phyloP scores from a whole-genome alignment of 305 asterid species.

The Fraxinus sp. region DNA sequence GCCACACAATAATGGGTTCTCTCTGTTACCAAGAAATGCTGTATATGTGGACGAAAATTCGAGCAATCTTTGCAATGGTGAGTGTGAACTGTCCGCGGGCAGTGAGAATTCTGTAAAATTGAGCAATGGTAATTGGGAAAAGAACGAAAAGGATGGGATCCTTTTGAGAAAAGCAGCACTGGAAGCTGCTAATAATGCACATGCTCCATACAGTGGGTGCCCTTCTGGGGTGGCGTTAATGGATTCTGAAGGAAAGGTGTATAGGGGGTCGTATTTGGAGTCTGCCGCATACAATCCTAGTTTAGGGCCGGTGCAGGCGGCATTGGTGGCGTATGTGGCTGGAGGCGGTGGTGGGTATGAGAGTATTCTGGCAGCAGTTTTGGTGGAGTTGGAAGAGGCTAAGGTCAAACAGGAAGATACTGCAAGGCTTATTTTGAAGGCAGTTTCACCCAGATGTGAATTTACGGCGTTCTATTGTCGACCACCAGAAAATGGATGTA shows the following conservation, averaged over 20 bases:
- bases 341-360: constrained; percentile 75
- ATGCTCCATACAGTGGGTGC: constrained; percentile 83
- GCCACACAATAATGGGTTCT: constrained; percentile 48
- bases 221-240: constrained; percentile 90
- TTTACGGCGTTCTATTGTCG: constrained; percentile 48
- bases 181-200: constrained; percentile 72
- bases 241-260: constrained; percentile 48
- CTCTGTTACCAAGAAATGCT: constrained; percentile 17
- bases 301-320: constrained; percentile 84
- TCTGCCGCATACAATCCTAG: constrained; percentile 96
- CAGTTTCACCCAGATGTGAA: constrained; percentile 60
- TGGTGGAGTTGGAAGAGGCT: constrained; percentile 72
- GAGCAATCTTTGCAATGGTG: constrained; percentile 20
- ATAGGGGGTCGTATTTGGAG: constrained; percentile 69
- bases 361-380: constrained; percentile 67
- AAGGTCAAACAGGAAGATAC: constrained; percentile 71
- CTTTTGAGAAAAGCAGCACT: constrained; percentile 49
- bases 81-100: background rate
- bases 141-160: constrained; percentile 11
- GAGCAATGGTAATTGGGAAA: constrained; percentile 40
- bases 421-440: constrained; percentile 60
- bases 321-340: constrained; percentile 73
- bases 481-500: background rate
- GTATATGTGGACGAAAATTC: constrained; percentile 7
- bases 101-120: constrained; percentile 6